These are phyloP conservation scores for Cladorrhinum samala DNA, from an alignment of 495 filamentous ascomycete species.

Conservation along the genomic window DNA sequence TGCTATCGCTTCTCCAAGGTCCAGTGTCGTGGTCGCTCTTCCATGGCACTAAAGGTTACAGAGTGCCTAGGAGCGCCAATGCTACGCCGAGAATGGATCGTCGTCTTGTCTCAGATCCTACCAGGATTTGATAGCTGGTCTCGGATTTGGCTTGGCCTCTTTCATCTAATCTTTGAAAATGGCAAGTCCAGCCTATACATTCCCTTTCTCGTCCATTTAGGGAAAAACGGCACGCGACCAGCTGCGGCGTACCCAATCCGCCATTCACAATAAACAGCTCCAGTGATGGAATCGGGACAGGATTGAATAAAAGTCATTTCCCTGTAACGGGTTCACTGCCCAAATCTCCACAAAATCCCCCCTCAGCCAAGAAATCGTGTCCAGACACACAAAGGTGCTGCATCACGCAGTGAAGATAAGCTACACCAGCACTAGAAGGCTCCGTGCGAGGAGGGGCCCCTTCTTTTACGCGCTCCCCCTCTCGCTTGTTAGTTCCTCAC, in stretches of 20 bases:
- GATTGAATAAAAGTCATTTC: too few relatives aligned
- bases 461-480: too few relatives aligned
- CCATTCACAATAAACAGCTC: too few relatives aligned
- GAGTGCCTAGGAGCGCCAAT: constrained; percentile 3
- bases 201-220: neutral
- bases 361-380: too few relatives aligned
- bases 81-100: constrained; percentile 5
- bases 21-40: too few relatives aligned
- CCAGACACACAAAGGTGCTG: too few relatives aligned
- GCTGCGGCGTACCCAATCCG: neutral
- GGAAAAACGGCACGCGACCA: neutral
- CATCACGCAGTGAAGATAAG: too few relatives aligned
- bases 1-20: too few relatives aligned
- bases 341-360: too few relatives aligned
- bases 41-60: neutral
- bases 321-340: too few relatives aligned
- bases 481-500: too few relatives aligned
- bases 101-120: neutral
- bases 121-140: neutral
- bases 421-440: neutral
- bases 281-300: too few relatives aligned
- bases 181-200: constrained; percentile 3
- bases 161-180: neutral
- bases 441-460: neutral
- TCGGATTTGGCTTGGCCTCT: neutral